Base-by-base conservation (phyloP, 257 asterid genomes). In the Ocimum tenuiflorum region DNA sequence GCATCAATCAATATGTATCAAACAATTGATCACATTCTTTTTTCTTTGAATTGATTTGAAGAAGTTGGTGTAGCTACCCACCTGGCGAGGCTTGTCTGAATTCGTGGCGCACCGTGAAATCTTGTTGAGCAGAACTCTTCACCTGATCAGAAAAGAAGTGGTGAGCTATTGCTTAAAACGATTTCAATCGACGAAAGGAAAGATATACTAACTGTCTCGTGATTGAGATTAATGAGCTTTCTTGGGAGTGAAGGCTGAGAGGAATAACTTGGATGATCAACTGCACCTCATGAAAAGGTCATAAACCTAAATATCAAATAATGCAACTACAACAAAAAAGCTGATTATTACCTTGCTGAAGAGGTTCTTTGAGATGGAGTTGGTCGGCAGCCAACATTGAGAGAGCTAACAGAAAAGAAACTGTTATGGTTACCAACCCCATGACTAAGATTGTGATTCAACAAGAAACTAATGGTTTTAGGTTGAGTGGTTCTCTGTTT, bases 211-310 rank as follows among this genome's bases (percentile, higher is more conserved):
- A 83, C 91, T 47, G 52, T 46, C 4, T 74, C 77, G 48, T 79
- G 76, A 14, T 80, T 42, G 66, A 73, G 72, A 64, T 68, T 75
- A 4, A 23, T 10, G 43, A 86, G 75, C 63, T 86, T 88, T 69
- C 91, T 82, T 58, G 91, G 69, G 24, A 79, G 39, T 53, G 76
- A 55, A 68, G 74, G 65, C 7, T 74, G 23, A 69, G 66, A 15
- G 48, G 57, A 53, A 69, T 71, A n/a, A n/a, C n/a, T 71, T 63
- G 63, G 68, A 22, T 60, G 65, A 52, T 67, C 78, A 62, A 8
- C 89, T 72, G 73, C 63, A 68, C 1, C 1, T 24, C 1, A 39
- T 39, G 2, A 39, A 39, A 9, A 3, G 0, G n/a, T 9, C 3
- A 38, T 1, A 7, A 10, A 8, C 8, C 2, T 9, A 9, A 3